Evolutionary conservation across 768 basidiomycete genomes (phyloP), one percentile per base, ranked within the genome.

Genomic region (Suillus luteus): DNA sequence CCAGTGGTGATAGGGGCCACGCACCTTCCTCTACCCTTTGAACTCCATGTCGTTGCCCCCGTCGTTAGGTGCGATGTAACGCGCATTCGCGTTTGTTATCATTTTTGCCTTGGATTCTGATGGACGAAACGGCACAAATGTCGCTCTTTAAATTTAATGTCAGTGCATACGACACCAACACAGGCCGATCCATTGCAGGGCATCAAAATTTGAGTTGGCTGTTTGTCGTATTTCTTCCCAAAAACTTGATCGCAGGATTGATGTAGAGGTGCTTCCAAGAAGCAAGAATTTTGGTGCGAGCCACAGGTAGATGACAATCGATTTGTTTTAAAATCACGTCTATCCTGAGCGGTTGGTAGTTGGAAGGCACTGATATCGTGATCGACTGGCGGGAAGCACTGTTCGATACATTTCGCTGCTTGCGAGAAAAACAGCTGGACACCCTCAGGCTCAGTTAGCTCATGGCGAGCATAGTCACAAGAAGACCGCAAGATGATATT

Each of bases 101-200:
- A 92, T 88, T 27, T 89, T 79, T 2, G 74, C 62, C 31, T 80
- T 78, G 0, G 79, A 83, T 15, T 80, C 78, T 5, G 87, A 86
- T 72, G 91, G 91, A 5, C 90, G 89, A 0, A 92, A 76, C 1
- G 87, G 86, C 37, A 89, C 77, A 68, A 80, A 90, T 33, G 59
- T 62, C 71, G 44, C 22, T 24, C 12, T 27, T 27, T 27, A 27
- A 31, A 31, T 67, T 52, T 33, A 19, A 43, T 27, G 31, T 9
- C n/a, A n/a, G 38, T 49, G 57, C 10, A 40, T 55, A 54, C 35
- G 64, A 55, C 51, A 54, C 35, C 22, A 6, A 41, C 63, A 58
- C 62, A 22, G 43, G 43, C 72, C 41, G 65, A 86, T 91, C 80
- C 90, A 89, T 73, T 95, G 91, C n/a, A 95, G 75, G 12, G 86